A percentile compares a stretch with the other conserved stretches of the same genome.
phyloP scores from a whole-genome alignment of 139 green algal species.

The Desmodesmus armatus region DNA sequence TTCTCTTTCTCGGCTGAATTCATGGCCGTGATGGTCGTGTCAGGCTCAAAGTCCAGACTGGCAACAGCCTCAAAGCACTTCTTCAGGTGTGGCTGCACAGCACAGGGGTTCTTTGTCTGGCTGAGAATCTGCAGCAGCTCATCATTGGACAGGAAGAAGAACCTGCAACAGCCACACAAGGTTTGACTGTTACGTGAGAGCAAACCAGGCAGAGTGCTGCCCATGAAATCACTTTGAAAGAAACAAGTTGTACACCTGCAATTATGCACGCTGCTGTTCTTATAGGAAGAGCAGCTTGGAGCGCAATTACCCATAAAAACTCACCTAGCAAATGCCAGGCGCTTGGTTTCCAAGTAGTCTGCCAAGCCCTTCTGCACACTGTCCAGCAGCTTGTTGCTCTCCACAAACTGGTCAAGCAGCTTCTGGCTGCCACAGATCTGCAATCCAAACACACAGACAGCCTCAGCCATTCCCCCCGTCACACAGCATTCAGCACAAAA shows the following conservation, averaged over 20 bases:
- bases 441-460: not conserved
- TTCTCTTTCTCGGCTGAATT: conserved; percentile 75
- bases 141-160: conserved; percentile 89
- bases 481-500: not conserved
- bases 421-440: conserved; percentile 63
- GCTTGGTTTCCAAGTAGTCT: conserved; percentile 78
- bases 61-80: conserved; percentile 93
- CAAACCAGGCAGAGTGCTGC: not conserved
- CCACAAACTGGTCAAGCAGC: conserved; percentile 72
- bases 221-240: too few relatives aligned
- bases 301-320: too few relatives aligned
- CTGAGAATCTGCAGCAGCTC: too few relatives aligned
- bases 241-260: too few relatives aligned
- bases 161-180: conserved; percentile 46
- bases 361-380: conserved; percentile 78
- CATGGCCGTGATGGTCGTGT: conserved; percentile 83
- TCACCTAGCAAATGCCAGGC: conserved; percentile 73
- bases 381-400: conserved; percentile 79
- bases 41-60: conserved; percentile 75
- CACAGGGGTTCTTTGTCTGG: conserved; percentile 81
- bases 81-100: conserved; percentile 84
- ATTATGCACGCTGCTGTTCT: too few relatives aligned
- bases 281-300: too few relatives aligned
- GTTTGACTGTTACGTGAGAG: not conserved
- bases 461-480: not conserved